These are phyloP conservation scores for Podila clonocystis DNA, from an alignment of 192 early-diverging fungal genomes.

Conservation along the genomic window DNA sequence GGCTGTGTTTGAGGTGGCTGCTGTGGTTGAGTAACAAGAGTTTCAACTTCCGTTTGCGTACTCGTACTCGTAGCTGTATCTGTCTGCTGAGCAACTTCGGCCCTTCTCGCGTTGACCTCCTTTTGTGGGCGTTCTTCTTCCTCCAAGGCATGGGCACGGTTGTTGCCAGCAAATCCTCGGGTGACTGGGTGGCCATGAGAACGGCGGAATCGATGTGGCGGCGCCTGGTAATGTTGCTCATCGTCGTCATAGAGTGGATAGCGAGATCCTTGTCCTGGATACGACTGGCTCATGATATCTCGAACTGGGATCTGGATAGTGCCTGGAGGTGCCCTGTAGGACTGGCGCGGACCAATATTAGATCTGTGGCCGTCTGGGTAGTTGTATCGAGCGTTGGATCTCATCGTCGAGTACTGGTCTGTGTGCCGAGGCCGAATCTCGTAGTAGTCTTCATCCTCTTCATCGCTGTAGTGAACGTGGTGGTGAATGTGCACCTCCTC, in stretches of 20 bases:
- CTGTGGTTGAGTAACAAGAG: too few species aligned
- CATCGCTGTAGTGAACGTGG: constrained; percentile 26
- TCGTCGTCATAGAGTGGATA: background rate
- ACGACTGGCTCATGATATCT: background rate
- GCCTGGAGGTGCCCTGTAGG: background rate
- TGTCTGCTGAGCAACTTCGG: background rate
- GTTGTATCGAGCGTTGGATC: background rate
- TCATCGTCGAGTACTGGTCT: background rate
- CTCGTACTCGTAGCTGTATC: background rate
- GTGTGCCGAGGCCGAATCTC: background rate
- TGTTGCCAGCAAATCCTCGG: background rate
- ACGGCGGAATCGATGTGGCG: background rate
- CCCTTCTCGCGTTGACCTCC: background rate
- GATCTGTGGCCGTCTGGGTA: background rate
- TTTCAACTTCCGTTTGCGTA: too few species aligned
- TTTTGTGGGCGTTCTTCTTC: background rate
- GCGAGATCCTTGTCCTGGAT: background rate
- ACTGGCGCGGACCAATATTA: background rate
- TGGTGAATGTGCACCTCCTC: constrained; percentile 48
- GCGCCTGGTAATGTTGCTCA: background rate
- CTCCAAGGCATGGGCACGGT: background rate
- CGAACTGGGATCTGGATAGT: background rate
- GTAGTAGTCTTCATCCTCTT: background rate
- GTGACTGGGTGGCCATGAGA: background rate
- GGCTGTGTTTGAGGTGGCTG: too few species aligned